Percentiles rank a stretch among this genome's conserved stretches.
Conservation (phyloP, 768 basidiomycete species). For the Lentinula lateritia region DNA sequence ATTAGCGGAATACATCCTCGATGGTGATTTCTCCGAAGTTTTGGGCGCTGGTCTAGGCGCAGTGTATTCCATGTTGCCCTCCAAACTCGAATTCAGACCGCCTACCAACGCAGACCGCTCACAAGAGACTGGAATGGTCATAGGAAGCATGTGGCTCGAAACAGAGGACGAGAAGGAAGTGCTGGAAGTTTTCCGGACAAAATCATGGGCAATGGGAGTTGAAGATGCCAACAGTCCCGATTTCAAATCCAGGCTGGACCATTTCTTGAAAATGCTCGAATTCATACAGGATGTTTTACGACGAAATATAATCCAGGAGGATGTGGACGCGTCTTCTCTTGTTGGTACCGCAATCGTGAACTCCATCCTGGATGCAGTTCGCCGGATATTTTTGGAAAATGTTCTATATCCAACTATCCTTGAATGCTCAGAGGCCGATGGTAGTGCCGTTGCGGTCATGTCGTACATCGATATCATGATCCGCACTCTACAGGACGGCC, state of each 20-base stretch:
- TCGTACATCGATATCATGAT: conserved; percentile 91
- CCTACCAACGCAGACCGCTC: conserved; percentile 31
- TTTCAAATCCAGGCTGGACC: conserved; percentile 76
- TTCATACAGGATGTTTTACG: conserved; percentile 87
- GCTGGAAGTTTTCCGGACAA: conserved; percentile 42
- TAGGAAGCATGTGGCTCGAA: conserved; percentile 58
- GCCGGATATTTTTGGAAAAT: conserved; percentile 85
- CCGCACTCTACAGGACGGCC: conserved; percentile 63
- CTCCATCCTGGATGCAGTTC: conserved; percentile 77
- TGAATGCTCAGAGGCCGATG: conserved; percentile 88
- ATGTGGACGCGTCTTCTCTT: conserved; percentile 52
- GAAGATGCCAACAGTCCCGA: conserved; percentile 73
- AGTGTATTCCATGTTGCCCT: conserved; percentile 86
- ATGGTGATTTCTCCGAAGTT: conserved; percentile 98
- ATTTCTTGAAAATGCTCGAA: conserved; percentile 86
- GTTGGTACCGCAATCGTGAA: conserved; percentile 80
- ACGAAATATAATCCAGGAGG: conserved; percentile 50
- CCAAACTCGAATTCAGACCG: conserved; percentile 71
- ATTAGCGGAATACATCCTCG: conserved; percentile 88
- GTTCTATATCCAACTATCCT: conserved; percentile 90
- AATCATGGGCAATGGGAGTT: conserved; percentile 55
- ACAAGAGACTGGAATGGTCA: conserved; percentile 56
- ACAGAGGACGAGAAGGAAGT: conserved; percentile 52
- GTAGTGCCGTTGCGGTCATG: conserved; percentile 95
- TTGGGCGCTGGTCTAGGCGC: conserved; percentile 90